phyloP scores from a whole-genome alignment of 805 yeast species.

The Helenozyma rhizophorensis region DNA sequence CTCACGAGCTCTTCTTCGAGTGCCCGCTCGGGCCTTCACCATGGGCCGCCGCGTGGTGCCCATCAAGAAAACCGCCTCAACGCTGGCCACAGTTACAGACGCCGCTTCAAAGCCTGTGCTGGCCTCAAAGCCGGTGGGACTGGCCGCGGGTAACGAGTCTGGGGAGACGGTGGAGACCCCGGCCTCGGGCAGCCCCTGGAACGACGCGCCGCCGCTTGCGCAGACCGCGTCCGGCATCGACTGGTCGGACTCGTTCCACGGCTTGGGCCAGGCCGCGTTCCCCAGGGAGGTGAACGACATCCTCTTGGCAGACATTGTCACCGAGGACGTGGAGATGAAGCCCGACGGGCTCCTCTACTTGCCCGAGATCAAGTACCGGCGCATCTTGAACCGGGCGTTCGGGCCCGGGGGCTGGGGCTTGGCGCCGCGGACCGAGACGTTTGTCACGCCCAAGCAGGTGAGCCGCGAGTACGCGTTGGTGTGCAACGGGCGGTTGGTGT shows the following conservation, averaged over 20 bases:
- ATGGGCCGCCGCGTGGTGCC: slow-evolving; percentile 15
- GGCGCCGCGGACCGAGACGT: slow-evolving; percentile 86
- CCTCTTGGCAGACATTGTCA: slow-evolving; percentile 58
- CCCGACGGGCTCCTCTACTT: slow-evolving; percentile 91
- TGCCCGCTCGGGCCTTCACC: slow-evolving; percentile 8
- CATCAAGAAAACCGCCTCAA: slow-evolving; percentile 3
- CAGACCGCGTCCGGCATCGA: slow-evolving; percentile 35
- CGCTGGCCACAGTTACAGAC: no score
- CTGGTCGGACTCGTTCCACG: slow-evolving; percentile 87
- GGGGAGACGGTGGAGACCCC: no score
- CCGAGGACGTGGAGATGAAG: slow-evolving; percentile 82
- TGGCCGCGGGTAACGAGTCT: slow-evolving; percentile 1
- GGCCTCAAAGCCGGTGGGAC: neutral
- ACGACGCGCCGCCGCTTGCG: slow-evolving; percentile 20
- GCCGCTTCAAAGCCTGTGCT: neutral
- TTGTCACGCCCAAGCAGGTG: slow-evolving; percentile 66
- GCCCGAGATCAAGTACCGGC: slow-evolving; percentile 93
- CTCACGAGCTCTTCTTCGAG: slow-evolving; percentile 2
- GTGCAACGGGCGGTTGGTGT: slow-evolving; percentile 82
- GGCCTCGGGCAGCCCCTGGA: slow-evolving; percentile 9
- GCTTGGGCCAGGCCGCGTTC: slow-evolving; percentile 80
- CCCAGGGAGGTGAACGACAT: slow-evolving; percentile 52
- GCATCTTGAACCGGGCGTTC: slow-evolving; percentile 83
- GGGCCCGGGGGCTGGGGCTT: slow-evolving; percentile 99
- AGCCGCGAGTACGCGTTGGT: slow-evolving; percentile 89